Base-by-base conservation (phyloP, 371 early-diverging fungal species). In the Syncephalastrum monosporum region DNA sequence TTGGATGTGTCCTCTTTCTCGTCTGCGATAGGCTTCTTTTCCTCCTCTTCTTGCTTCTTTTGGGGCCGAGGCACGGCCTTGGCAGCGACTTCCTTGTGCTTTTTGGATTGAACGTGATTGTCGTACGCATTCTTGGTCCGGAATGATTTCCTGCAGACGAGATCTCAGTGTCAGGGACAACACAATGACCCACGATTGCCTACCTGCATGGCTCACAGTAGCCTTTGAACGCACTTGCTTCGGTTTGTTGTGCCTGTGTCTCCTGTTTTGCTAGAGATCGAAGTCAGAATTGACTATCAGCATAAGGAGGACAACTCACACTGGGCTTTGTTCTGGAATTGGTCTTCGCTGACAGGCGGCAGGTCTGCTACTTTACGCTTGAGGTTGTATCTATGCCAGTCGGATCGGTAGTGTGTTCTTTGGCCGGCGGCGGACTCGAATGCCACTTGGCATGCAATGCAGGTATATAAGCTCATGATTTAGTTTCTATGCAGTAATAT, bases 311-410 rank as follows among this genome's bases (percentile, higher is more conserved):
- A 16, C 19, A 10, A 13, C 24, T 50, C 68, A 74, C 82, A 81
- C 50, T 74, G 64, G 10, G 61, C 59, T 63, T 75, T 79, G 47
- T 74, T 72, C 17, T 80, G 73, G 79, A 92, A 94, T 56, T 78
- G 81, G 23, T 90, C 87, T 14, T 75, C 71, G 12, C 83, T 57
- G 44, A 94, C 86, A 41, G 91, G 89, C 7, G 90, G 90, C n/a
- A 92, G 72, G 33, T 80, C 85, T 19, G 89, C 91, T 17, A 91
- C 89, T 71, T 92, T 92, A 63, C 93, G 82, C 66, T 92, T 92
- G 47, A 94, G 75, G 71, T 94, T 94, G 73, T 94, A 94, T 25
- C 91, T 78, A 67, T 94, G 94, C 92, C 93, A 94, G 67, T 93
- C 93, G 13, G 85, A 61, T 60, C 86, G 75, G 72, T 93, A 90